Conservation (phyloP, 345 rosid species). For the Salix koriyanagi region DNA sequence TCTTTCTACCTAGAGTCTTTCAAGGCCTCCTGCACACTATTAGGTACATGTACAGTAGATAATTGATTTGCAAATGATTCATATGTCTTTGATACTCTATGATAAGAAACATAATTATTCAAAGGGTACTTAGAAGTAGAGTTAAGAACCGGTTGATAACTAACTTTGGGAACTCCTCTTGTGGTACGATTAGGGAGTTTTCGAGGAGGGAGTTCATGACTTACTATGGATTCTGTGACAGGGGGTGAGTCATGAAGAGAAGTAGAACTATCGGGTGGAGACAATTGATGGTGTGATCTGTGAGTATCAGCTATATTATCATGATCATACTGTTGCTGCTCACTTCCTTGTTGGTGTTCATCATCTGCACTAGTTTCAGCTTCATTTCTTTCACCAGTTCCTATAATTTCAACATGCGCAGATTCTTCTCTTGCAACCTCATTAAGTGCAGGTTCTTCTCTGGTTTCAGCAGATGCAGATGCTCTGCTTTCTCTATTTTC, state of each 20-base stretch:
- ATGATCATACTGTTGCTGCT: neutral
- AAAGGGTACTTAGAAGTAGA: neutral
- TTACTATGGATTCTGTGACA: neutral
- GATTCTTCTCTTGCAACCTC: too few relatives aligned
- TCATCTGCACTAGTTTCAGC: too few relatives aligned
- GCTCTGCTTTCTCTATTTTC: too few relatives aligned
- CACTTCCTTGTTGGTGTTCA: neutral
- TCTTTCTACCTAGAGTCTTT: too few relatives aligned
- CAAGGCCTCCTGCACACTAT: too few relatives aligned
- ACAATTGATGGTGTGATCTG: neutral
- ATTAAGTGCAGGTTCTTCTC: too few relatives aligned
- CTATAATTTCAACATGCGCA: accelerated
- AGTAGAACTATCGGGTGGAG: neutral
- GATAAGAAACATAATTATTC: neutral
- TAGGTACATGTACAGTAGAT: too few relatives aligned
- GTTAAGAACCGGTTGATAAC: neutral
- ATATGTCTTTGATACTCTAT: neutral
- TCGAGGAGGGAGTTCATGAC: neutral
- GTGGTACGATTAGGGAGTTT: neutral
- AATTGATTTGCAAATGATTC: neutral
- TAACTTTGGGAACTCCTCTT: neutral
- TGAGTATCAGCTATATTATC: neutral
- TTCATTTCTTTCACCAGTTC: too few relatives aligned
- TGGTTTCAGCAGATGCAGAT: too few relatives aligned
- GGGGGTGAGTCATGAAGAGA: neutral